Base-by-base conservation (phyloP, 192 early-diverging fungal genomes). In the Cladochytrium replicatum region DNA sequence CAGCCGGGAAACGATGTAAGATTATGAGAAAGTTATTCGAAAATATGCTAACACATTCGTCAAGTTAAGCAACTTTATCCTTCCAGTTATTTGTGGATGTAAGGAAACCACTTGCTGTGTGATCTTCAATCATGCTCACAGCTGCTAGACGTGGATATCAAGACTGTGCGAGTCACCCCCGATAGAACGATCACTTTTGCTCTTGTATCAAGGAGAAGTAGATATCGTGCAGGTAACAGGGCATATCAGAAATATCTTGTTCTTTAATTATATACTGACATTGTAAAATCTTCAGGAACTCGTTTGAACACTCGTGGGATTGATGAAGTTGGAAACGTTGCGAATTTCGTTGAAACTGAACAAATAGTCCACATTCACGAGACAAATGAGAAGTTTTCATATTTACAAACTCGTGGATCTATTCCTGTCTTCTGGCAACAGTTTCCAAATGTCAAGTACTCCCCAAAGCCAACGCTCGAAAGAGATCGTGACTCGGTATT, bases 311-410 rank as follows among this genome's bases (percentile, higher is more conserved):
- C 86, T 27, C 84, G 96, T 42, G 93, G 96, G 48, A 80, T 94
- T 23, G 93, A 99, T 60, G 77, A 74, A 32, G 49, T 84, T 2
- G 96, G 93, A 24, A 82, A 94, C 56, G 93, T 96, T 27, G 87
- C 96, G 29, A 99, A 99, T 65, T 96, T 80, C 64, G 89, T 91
- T 5, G 96, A 99, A 67, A 97, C 92, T 2, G 93, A 99, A 58
- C 93, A 96, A 71, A 69, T 97, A 41, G 74, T 91, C 4, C 62
- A 83, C 44, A 74, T 74, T 41, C 77, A 79, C 23, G 65, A 68
- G 6, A 58, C 68, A 43, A 61, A 64, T 22, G 75, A 87, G 40
- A 45, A 84, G 51, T 29, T 31, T 4, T 77, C 91, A 0, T 91
- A 92, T 69, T 84, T 96, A 27, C 93, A 99, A 55, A 88, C 85